phyloP scores from a whole-genome alignment of 208 protist species.

The Trypanosoma conorhini region DNA sequence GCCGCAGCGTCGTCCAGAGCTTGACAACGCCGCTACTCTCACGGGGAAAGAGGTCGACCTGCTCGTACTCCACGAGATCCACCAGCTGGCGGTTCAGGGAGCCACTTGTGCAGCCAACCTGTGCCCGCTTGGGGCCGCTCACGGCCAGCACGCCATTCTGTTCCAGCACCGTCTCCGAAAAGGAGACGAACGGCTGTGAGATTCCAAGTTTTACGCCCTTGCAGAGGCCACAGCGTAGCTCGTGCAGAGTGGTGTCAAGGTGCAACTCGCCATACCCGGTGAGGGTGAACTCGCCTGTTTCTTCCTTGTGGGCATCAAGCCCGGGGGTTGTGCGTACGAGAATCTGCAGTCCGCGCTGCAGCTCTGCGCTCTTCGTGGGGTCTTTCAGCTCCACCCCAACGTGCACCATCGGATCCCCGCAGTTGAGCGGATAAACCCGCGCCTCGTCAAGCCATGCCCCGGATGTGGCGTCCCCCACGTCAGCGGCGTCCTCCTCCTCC shows the following conservation, averaged over 20 bases:
- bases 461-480: not conserved
- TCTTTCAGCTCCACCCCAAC: slow-evolving; percentile 97
- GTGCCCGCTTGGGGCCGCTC: slow-evolving; percentile 40
- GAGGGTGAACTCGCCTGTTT: slow-evolving; percentile 98
- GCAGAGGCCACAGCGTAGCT: slow-evolving; percentile 91
- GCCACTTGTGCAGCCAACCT: slow-evolving; percentile 58
- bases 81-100: slow-evolving; percentile 39
- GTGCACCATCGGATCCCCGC: slow-evolving; percentile 82
- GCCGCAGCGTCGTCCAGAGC: slow-evolving; percentile 58
- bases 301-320: slow-evolving; percentile 93
- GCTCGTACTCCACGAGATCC: slow-evolving; percentile 52
- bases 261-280: slow-evolving; percentile 99
- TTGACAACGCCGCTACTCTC: slow-evolving; percentile 14
- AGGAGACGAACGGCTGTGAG: slow-evolving; percentile 96
- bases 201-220: slow-evolving; percentile 52
- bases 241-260: slow-evolving; percentile 98
- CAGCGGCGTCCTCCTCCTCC: slow-evolving; percentile 16
- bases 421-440: slow-evolving; percentile 39
- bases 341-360: slow-evolving; percentile 94
- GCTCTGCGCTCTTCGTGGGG: slow-evolving; percentile 92
- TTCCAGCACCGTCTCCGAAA: slow-evolving; percentile 98
- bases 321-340: slow-evolving; percentile 93
- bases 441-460: slow-evolving; percentile 48
- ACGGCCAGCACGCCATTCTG: slow-evolving; percentile 74
- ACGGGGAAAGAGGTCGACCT: slow-evolving; percentile 44